A percentile compares a stretch with the other conserved stretches of the same genome.
Evolutionary conservation across 805 yeast species (phyloP).

Genomic region (Kuraishia piskuri): DNA sequence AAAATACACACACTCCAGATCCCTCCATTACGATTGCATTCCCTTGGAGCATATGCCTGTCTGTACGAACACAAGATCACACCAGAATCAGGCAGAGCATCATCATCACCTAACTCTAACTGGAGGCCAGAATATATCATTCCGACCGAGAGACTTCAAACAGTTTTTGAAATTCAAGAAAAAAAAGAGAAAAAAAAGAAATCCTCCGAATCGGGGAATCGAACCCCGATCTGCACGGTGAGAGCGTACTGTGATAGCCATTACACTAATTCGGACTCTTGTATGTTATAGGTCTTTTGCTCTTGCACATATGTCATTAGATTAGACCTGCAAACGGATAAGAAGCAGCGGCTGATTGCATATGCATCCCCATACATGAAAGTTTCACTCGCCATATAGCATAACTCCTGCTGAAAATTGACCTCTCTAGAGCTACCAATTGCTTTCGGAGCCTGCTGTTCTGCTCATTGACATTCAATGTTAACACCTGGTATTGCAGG

Average conservation of each 20-base stretch:
- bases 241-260: constrained; percentile 2
- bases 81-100: too few relatives aligned
- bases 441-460: too few relatives aligned
- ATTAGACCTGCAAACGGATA: background rate
- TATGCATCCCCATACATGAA: background rate
- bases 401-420: background rate
- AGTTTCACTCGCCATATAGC: background rate
- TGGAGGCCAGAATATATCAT: too few relatives aligned
- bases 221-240: constrained; percentile 1
- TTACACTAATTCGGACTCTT: background rate
- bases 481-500: too few relatives aligned
- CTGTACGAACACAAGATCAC: too few relatives aligned
- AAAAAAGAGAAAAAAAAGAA: constrained; percentile 8
- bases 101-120: too few relatives aligned
- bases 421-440: background rate
- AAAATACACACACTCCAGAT: too few relatives aligned
- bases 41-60: too few relatives aligned
- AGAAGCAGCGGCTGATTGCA: background rate
- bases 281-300: background rate
- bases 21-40: too few relatives aligned
- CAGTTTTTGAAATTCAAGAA: constrained; percentile 5
- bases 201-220: constrained; percentile 1
- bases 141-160: background rate
- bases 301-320: background rate
- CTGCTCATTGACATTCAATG: too few relatives aligned